Evolutionary conservation across 2,329 filamentous ascomycete species (phyloP).

Genomic region (Trichoderma koningiopsis): DNA sequence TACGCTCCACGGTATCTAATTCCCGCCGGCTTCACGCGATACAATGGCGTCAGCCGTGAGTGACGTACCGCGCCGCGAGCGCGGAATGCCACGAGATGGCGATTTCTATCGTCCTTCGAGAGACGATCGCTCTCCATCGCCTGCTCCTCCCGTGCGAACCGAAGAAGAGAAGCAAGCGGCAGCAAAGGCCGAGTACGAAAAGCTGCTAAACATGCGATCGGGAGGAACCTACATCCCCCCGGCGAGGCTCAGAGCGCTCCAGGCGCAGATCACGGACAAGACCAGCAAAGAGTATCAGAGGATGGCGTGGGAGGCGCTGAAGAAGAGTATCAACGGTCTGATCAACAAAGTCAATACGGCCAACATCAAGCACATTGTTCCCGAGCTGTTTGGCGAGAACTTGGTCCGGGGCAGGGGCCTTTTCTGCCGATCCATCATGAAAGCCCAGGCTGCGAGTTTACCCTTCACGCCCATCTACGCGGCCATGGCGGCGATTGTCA

Average conservation of each 20-base stretch:
- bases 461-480: slow-evolving; percentile 97
- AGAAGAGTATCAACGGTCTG: slow-evolving; percentile 97
- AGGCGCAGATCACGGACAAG: slow-evolving; percentile 97
- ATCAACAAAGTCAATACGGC: slow-evolving; percentile 99
- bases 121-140: slow-evolving; percentile 37
- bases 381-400: slow-evolving; percentile 94
- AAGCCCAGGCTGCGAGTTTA: slow-evolving; percentile 92
- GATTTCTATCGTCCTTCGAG: slow-evolving; percentile 54
- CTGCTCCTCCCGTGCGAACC: slow-evolving; percentile 51
- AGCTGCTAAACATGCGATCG: slow-evolving; percentile 87
- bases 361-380: slow-evolving; percentile 97
- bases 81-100: slow-evolving; percentile 37
- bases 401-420: slow-evolving; percentile 86
- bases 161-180: slow-evolving; percentile 86
- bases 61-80: slow-evolving; percentile 45
- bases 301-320: slow-evolving; percentile 98
- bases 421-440: slow-evolving; percentile 97
- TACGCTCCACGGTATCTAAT: background rate
- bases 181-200: slow-evolving; percentile 91
- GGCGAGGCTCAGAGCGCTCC: slow-evolving; percentile 83
- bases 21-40: background rate
- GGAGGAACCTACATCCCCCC: slow-evolving; percentile 97
- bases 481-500: slow-evolving; percentile 93
- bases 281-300: slow-evolving; percentile 95
- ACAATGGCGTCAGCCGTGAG: slow-evolving; percentile 52